Evolutionary conservation across 139 green algal genomes (phyloP), one percentile per base, ranked within the genome.

Genomic region (Chlorella sorokiniana): DNA sequence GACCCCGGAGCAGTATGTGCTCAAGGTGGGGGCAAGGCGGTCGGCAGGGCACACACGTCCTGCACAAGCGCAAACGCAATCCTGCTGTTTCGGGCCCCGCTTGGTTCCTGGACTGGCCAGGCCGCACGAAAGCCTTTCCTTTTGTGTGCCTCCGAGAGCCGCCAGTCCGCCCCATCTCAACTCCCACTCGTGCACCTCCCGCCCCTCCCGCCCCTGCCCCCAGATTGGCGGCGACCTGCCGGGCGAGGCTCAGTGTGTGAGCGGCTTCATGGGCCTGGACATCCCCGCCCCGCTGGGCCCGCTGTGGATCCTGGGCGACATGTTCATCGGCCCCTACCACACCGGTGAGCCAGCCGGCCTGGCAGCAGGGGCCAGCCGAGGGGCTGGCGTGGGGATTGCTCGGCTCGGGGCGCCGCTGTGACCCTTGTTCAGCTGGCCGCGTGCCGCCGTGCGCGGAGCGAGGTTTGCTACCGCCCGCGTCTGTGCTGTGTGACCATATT

Each of bases 271-370:
- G 89, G 95, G 95, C 4, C 83, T 99, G 33, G 96, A 99, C 72
- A 72, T 99, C 6, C 94, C 95, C 0, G 38, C 83, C 40, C 89
- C 89, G 27, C 80, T 91, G 35, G 96, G 96, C 11, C 96, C 94
- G 14, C 91, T 99, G 51, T 99, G 96, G 96, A 99, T 99, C 78
- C 85, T 99, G 82, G 97, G 96, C 0, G 96, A 98, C 78, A 89
- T 98, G 41, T 98, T 99, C 89, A 83, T 99, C 14, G 96, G 94
- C 1, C 87, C 91, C 4, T 99, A 98, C 87, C 94, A 99, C 91
- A 97, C 95, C 11, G 91, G 56, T 65, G 22, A 33, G 22, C 56
- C n/a, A n/a, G n/a, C n/a, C n/a, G n/a, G n/a, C n/a, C n/a, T n/a
- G n/a, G n/a, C n/a, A n/a, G n/a, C n/a, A n/a, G n/a, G n/a, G n/a